These are phyloP conservation scores for Penicillium taxi DNA, from an alignment of 495 filamentous ascomycete genomes.

Conservation along the genomic window DNA sequence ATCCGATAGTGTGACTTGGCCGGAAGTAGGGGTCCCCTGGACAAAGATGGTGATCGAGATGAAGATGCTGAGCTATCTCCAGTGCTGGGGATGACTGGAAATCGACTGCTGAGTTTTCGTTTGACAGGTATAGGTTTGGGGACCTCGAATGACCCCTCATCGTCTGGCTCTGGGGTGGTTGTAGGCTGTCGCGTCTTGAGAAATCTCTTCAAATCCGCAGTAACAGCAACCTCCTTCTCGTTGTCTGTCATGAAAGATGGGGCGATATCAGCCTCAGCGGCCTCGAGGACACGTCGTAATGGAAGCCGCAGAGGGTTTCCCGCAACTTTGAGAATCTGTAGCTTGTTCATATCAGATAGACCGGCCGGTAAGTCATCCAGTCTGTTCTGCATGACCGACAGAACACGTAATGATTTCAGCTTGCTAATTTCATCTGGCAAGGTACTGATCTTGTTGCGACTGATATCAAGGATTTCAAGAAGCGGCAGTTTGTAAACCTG, in stretches of 20 bases:
- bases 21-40: slow-evolving; percentile 64
- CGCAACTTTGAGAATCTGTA: slow-evolving; percentile 79
- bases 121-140: slow-evolving; percentile 69
- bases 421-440: slow-evolving; percentile 75
- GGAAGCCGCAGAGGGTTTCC: slow-evolving; percentile 66
- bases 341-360: slow-evolving; percentile 78
- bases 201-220: slow-evolving; percentile 67
- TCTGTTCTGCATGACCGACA: slow-evolving; percentile 75
- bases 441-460: slow-evolving; percentile 69
- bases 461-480: slow-evolving; percentile 87
- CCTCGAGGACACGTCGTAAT: slow-evolving; percentile 37
- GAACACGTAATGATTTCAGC: slow-evolving; percentile 65
- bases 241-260: slow-evolving; percentile 43
- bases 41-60: slow-evolving; percentile 55
- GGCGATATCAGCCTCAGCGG: slow-evolving; percentile 35
- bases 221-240: slow-evolving; percentile 60
- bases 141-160: slow-evolving; percentile 54
- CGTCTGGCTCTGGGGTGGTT: slow-evolving; percentile 47
- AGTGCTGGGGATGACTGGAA: slow-evolving; percentile 70
- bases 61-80: slow-evolving; percentile 37
- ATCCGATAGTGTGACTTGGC: slow-evolving; percentile 70
- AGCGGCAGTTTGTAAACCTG: slow-evolving; percentile 74
- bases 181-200: slow-evolving; percentile 53
- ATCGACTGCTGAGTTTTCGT: slow-evolving; percentile 66
- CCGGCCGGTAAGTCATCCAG: slow-evolving; percentile 76